Evolutionary conservation across 2,329 filamentous ascomycete genomes (phyloP), one percentile per base, ranked within the genome.

Genomic region (Pyrenochaeta sp.): DNA sequence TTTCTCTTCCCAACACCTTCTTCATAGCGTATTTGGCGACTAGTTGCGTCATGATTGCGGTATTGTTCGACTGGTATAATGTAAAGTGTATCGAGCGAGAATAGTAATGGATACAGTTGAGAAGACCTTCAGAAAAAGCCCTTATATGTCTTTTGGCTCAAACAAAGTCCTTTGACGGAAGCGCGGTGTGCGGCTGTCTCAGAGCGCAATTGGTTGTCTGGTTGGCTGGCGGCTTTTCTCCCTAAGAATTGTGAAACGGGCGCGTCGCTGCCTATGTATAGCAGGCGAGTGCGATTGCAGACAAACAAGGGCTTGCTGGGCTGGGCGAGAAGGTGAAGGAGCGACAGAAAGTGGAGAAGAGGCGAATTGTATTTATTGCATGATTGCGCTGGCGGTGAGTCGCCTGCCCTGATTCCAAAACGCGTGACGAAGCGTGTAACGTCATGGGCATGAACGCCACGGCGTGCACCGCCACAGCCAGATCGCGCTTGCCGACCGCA

Each of bases 11-110:
- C 58, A 84, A 72, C 62, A 83, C 72, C 75, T 83, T 82, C 72
- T 81, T 81, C 42, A 81, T 81, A 8, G 81, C 82, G 68, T 80
- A 82, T 64, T 83, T 83, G 56, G 77, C 81, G 34, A 83, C 73
- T 49, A 73, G 67, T 52, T 72, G 71, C 45, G 82, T 78, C 82
- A 84, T 84, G 69, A n/a, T 66, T 65, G 65, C 58, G 64, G 61
- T 65, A 42, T 54, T 51, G 49, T 61, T 37, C 47, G 47, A 37
- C 30, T 46, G 53, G 52, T 60, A 27, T 46, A 43, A 47, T 57
- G 46, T 34, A 34, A 48, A 32, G 48, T 49, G 32, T 43, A 43
- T 19, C 24, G 49, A 40, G 58, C 47, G 57, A 37, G 47, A 45
- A 24, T 50, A 48, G 51, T 39, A 58, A 32, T 54, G 51, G 19